phyloP scores from a whole-genome alignment of 2,329 filamentous ascomycete genomes.

The Ceratocystiopsis minuta region DNA sequence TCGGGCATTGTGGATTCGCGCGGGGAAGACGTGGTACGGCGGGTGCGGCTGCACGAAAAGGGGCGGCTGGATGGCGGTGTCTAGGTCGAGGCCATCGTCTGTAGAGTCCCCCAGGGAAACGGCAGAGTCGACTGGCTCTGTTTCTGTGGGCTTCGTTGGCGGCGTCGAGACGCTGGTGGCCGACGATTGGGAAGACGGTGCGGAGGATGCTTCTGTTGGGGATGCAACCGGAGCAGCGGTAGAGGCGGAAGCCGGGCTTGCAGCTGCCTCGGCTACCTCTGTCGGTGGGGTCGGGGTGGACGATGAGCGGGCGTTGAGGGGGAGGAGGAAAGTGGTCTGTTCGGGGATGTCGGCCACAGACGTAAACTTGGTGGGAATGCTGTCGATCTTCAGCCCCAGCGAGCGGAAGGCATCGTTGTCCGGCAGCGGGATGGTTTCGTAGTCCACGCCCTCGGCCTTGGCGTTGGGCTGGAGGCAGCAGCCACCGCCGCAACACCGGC shows the following conservation, averaged over 20 bases:
- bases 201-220: no score
- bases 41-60: constrained; percentile 86
- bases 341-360: constrained; percentile 55
- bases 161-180: no score
- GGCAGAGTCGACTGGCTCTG: constrained; percentile 25
- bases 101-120: constrained; percentile 20
- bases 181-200: no score
- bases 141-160: no score
- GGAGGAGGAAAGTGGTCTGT: constrained; percentile 53
- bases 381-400: constrained; percentile 57
- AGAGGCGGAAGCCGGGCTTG: no score
- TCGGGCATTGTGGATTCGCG: constrained; percentile 67
- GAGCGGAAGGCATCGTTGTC: constrained; percentile 74
- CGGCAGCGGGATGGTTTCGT: constrained; percentile 39
- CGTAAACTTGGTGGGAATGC: constrained; percentile 56
- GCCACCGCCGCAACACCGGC: constrained; percentile 45
- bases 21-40: constrained; percentile 79
- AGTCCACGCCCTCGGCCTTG: constrained; percentile 28
- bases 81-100: constrained; percentile 17
- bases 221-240: no score
- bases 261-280: neutral
- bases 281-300: constrained; percentile 11
- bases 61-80: constrained; percentile 56
- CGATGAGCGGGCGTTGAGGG: constrained; percentile 25
- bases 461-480: constrained; percentile 37